These are phyloP conservation scores for Colletotrichum sp. DNA, from an alignment of 2,329 filamentous ascomycete genomes.

Conservation along the genomic window DNA sequence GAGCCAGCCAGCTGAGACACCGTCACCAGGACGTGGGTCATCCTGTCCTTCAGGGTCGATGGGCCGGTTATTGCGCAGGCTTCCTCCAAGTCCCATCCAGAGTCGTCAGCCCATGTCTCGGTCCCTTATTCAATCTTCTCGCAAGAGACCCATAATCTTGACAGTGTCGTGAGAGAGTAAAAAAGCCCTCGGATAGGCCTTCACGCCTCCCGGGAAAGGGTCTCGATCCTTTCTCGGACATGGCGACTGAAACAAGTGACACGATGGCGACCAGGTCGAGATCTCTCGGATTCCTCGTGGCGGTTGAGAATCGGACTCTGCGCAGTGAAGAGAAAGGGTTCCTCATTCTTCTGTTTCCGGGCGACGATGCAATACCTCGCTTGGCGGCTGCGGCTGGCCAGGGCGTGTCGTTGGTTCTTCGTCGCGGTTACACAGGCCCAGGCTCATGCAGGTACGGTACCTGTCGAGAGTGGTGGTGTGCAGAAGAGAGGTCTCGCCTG, in stretches of 20 bases:
- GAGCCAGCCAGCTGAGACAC: neutral
- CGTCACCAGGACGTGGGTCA: slow-evolving; percentile 6
- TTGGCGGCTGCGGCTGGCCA: slow-evolving; percentile 3
- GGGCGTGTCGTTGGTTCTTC: neutral
- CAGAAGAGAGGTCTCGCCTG: neutral
- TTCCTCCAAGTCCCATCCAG: neutral
- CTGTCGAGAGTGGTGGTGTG: neutral
- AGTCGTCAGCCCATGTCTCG: neutral
- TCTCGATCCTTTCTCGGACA: slow-evolving; percentile 1
- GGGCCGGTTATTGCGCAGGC: neutral
- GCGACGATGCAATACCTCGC: neutral
- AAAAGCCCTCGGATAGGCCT: neutral
- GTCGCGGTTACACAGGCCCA: slow-evolving; percentile 3
- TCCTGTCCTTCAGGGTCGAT: neutral
- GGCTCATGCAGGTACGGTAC: neutral
- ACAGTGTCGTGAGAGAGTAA: neutral
- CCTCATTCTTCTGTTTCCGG: neutral
- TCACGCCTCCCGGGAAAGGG: neutral
- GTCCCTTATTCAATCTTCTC: neutral
- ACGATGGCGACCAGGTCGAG: neutral
- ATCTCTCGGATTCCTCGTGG: neutral
- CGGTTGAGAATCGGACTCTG: neutral
- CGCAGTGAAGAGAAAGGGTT: neutral
- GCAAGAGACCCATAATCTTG: neutral
- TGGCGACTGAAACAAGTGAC: slow-evolving; percentile 7